A percentile compares a stretch with the other conserved stretches of the same genome.
These are phyloP conservation scores for Ballota nigra DNA, from an alignment of 257 asterid species.

Conservation along the genomic window DNA sequence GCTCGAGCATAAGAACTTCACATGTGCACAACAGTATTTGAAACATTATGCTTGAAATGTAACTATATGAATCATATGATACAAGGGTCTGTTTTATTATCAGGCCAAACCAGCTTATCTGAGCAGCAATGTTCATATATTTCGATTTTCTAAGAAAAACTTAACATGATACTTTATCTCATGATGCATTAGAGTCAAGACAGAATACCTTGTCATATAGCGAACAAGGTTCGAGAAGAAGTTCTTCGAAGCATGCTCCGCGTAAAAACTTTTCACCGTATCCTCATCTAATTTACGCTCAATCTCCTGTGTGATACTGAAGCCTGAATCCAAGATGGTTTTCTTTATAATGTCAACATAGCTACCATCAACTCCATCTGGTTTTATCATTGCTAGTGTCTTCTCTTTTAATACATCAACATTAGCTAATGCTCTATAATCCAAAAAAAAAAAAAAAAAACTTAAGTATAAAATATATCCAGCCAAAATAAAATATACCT, in stretches of 20 bases:
- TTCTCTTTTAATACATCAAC: slow-evolving; percentile 37
- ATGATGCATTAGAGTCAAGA: background rate
- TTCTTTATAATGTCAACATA: slow-evolving; percentile 52
- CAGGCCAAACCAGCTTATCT: slow-evolving; percentile 15
- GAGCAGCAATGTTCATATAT: background rate
- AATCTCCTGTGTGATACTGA: slow-evolving; percentile 48
- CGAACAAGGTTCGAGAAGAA: slow-evolving; percentile 67
- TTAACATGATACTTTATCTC: slow-evolving; percentile 1
- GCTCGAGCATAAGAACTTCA: no score
- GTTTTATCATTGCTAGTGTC: slow-evolving; percentile 83
- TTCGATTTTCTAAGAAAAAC: background rate
- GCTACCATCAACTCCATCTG: slow-evolving; percentile 75
- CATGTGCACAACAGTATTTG: background rate
- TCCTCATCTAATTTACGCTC: slow-evolving; percentile 57
- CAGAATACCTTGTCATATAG: slow-evolving; percentile 69
- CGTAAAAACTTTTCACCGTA: slow-evolving; percentile 50
- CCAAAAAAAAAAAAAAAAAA: slow-evolving; percentile 20
- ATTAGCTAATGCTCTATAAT: slow-evolving; percentile 42
- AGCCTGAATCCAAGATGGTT: slow-evolving; percentile 55
- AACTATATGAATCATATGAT: background rate
- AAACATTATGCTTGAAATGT: background rate
- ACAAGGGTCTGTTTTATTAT: background rate
- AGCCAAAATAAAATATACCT: background rate
- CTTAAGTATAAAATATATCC: background rate
- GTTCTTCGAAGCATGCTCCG: slow-evolving; percentile 66